phyloP scores from a whole-genome alignment of 1,139 yeast genomes.

The Geotrichum europaeum region DNA sequence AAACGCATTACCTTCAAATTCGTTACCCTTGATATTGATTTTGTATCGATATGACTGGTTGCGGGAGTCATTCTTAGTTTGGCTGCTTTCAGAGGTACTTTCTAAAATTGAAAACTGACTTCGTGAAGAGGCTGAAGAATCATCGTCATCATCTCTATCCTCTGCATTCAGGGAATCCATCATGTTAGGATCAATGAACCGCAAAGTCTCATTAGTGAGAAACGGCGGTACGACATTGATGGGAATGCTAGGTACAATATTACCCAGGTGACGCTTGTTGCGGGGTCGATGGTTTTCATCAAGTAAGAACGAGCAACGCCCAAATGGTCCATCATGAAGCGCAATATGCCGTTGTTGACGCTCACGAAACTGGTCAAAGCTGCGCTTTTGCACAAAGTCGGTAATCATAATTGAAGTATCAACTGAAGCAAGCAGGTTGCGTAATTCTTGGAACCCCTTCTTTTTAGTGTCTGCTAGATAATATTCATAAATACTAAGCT shows the following conservation, averaged over 20 bases:
- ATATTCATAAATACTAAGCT: slow-evolving; percentile 32
- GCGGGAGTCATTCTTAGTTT: neutral
- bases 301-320: slow-evolving; percentile 67
- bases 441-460: neutral
- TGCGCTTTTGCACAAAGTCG: slow-evolving; percentile 52
- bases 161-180: slow-evolving; percentile 5
- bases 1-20: slow-evolving; percentile 21
- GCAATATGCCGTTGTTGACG: slow-evolving; percentile 62
- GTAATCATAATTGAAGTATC: slow-evolving; percentile 55
- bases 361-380: slow-evolving; percentile 43
- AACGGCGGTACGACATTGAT: slow-evolving; percentile 65
- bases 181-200: slow-evolving; percentile 25
- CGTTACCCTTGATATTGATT: slow-evolving; percentile 12
- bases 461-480: slow-evolving; percentile 12
- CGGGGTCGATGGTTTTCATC: slow-evolving; percentile 42
- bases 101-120: slow-evolving; percentile 8
- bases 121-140: slow-evolving; percentile 14
- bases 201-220: slow-evolving; percentile 36
- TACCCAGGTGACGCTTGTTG: slow-evolving; percentile 39
- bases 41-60: slow-evolving; percentile 1
- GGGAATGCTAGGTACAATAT: slow-evolving; percentile 49
- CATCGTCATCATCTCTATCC: slow-evolving; percentile 12
- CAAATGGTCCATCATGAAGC: slow-evolving; percentile 75
- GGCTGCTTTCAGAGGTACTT: neutral
- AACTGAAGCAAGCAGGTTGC: slow-evolving; percentile 34